These are phyloP conservation scores for Pleurotus citrinopileatus DNA, from an alignment of 768 basidiomycete species.

Conservation along the genomic window DNA sequence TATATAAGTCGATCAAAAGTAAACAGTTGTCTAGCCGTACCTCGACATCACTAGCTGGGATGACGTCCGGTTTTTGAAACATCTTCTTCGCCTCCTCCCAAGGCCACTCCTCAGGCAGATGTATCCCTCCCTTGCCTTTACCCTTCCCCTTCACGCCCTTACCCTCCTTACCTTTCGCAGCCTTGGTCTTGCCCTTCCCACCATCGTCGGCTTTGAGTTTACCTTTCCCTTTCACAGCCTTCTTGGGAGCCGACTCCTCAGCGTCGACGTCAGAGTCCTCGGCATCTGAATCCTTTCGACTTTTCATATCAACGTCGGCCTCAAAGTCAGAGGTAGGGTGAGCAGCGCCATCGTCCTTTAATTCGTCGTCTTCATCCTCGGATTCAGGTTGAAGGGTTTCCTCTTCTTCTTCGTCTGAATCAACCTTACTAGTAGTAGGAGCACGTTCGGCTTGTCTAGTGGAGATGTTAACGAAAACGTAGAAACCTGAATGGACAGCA, in stretches of 20 bases:
- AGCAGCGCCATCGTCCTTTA: conserved; percentile 3
- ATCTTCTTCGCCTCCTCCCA: conserved; percentile 94
- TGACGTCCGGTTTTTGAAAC: conserved; percentile 88
- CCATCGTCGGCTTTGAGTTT: conserved; percentile 37
- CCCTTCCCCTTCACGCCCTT: conserved; percentile 37
- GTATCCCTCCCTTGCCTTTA: conserved; percentile 74
- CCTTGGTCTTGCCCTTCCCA: conserved; percentile 36
- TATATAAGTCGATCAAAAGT: neutral
- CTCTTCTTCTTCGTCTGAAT: conserved; percentile 21
- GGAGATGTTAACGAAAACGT: neutral
- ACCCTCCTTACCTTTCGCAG: conserved; percentile 29
- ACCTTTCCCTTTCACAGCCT: conserved; percentile 17
- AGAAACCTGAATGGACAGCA: neutral
- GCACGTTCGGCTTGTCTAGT: conserved; percentile 38
- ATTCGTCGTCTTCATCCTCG: conserved; percentile 16
- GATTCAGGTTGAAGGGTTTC: conserved; percentile 18
- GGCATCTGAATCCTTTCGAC: neutral
- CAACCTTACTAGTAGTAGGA: conserved; percentile 33
- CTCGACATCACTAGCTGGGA: conserved; percentile 81
- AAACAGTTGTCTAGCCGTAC: conserved; percentile 36
- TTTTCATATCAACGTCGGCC: neutral
- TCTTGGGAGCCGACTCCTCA: too few relatives aligned
- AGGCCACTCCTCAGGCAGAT: conserved; percentile 93
- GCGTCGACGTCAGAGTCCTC: conserved; percentile 13
- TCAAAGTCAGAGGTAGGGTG: conserved; percentile 2